Conservation (phyloP, 805 yeast genomes). For the Pichia scutulata region DNA sequence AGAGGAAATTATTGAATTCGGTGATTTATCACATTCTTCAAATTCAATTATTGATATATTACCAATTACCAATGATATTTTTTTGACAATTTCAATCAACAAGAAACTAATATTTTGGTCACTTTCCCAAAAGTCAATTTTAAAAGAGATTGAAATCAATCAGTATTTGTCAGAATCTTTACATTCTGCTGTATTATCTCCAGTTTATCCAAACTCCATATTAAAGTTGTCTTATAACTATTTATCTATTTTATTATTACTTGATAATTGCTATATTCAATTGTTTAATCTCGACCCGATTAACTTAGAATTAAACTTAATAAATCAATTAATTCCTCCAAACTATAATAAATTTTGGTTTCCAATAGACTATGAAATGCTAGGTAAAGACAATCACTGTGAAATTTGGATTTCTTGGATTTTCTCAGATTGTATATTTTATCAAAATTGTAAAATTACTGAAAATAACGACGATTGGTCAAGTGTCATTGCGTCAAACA, state of each 20-base stretch:
- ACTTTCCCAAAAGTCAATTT: conserved; percentile 27
- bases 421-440: conserved; percentile 14
- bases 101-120: conserved; percentile 57
- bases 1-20: conserved; percentile 14
- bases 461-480: conserved; percentile 13
- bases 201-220: conserved; percentile 15
- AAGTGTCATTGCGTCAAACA: conserved; percentile 4
- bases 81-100: conserved; percentile 44
- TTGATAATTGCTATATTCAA: conserved; percentile 18
- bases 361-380: conserved; percentile 19
- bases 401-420: conserved; percentile 22
- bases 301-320: conserved; percentile 6
- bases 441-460: conserved; percentile 17
- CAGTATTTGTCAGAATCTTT: conserved; percentile 17
- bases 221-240: conserved; percentile 10
- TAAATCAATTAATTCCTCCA: conserved; percentile 14
- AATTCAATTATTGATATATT: conserved; percentile 19
- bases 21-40: conserved; percentile 17
- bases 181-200: conserved; percentile 15
- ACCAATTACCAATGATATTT: conserved; percentile 7
- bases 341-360: conserved; percentile 18
- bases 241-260: conserved; percentile 21
- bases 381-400: background rate
- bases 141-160: conserved; percentile 18
- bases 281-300: conserved; percentile 17